Evolutionary conservation across 192 early-diverging fungal species (phyloP).

Genomic region (Coemansia aciculifera): DNA sequence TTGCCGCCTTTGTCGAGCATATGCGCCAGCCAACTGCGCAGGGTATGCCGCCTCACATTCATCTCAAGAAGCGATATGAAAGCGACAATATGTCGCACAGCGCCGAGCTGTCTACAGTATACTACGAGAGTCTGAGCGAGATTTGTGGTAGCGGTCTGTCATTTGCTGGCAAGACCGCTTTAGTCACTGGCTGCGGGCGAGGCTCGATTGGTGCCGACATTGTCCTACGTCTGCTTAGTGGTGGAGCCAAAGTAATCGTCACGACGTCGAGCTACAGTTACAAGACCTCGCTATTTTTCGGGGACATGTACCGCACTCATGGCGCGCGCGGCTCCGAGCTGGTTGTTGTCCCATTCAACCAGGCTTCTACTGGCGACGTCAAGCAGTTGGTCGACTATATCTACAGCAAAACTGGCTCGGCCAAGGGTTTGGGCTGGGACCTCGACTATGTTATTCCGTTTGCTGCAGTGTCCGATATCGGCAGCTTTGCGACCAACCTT

Average conservation of each 20-base stretch:
- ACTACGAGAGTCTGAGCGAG: slow-evolving; percentile 70
- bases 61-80: slow-evolving; percentile 1
- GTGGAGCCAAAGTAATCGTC: slow-evolving; percentile 85
- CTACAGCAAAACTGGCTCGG: slow-evolving; percentile 60
- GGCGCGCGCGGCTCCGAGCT: slow-evolving; percentile 86
- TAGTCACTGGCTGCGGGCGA: slow-evolving; percentile 88
- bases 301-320: slow-evolving; percentile 80
- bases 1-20: slow-evolving; percentile 81
- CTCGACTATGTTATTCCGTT: slow-evolving; percentile 94
- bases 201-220: slow-evolving; percentile 89
- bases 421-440: slow-evolving; percentile 81
- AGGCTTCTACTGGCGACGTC: slow-evolving; percentile 80
- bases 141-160: slow-evolving; percentile 77
- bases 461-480: slow-evolving; percentile 89
- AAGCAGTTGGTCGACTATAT: slow-evolving; percentile 83
- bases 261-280: slow-evolving; percentile 88
- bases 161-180: slow-evolving; percentile 76
- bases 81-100: slow-evolving; percentile 63
- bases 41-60: slow-evolving; percentile 37
- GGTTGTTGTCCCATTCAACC: slow-evolving; percentile 93
- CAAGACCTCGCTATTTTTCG: slow-evolving; percentile 79
- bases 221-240: slow-evolving; percentile 80
- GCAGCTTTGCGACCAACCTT: slow-evolving; percentile 80
- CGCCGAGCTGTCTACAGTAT: slow-evolving; percentile 66
- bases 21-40: slow-evolving; percentile 62